Conservation (phyloP, 1,284 basidiomycete genomes). For the Malassezia obtusa region DNA sequence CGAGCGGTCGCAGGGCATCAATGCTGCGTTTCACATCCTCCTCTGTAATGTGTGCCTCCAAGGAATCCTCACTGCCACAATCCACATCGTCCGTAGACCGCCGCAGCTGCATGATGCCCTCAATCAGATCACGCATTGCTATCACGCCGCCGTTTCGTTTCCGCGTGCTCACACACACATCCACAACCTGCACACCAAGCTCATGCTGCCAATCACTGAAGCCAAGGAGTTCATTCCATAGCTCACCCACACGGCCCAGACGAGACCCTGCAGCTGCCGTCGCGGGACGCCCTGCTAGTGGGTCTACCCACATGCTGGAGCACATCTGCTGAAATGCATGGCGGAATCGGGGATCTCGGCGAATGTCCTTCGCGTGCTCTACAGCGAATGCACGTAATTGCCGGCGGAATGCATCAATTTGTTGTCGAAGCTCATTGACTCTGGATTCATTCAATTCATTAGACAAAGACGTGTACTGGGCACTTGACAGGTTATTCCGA, state of each 20-base stretch:
- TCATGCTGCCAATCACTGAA: conserved; percentile 88
- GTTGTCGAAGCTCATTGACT: conserved; percentile 65
- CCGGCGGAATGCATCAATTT: conserved; percentile 71
- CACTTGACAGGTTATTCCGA: conserved; percentile 48
- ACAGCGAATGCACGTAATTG: conserved; percentile 71
- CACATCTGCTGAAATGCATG: conserved; percentile 96
- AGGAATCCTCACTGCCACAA: neutral
- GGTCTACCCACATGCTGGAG: conserved; percentile 84
- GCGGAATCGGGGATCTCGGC: conserved; percentile 73
- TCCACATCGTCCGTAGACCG: neutral
- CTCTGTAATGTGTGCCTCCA: conserved; percentile 55
- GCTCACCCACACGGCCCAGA: conserved; percentile 59
- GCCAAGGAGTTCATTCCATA: conserved; percentile 73
- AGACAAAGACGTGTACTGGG: conserved; percentile 68
- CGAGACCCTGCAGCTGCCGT: conserved; percentile 5
- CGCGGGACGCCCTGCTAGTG: conserved; percentile 54
- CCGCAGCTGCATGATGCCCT: conserved; percentile 66
- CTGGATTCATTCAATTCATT: conserved; percentile 66
- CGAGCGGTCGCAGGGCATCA: conserved; percentile 73
- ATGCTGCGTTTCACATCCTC: conserved; percentile 78
- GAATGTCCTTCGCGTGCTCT: conserved; percentile 72
- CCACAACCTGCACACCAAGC: conserved; percentile 90
- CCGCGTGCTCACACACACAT: conserved; percentile 82
- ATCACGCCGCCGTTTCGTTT: conserved; percentile 84
- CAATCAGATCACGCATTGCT: conserved; percentile 71